Percentiles rank a stretch among this genome's conserved stretches.
Conservation (phyloP, 176 grass and related monocot genomes). For the Guadua angustifolia region DNA sequence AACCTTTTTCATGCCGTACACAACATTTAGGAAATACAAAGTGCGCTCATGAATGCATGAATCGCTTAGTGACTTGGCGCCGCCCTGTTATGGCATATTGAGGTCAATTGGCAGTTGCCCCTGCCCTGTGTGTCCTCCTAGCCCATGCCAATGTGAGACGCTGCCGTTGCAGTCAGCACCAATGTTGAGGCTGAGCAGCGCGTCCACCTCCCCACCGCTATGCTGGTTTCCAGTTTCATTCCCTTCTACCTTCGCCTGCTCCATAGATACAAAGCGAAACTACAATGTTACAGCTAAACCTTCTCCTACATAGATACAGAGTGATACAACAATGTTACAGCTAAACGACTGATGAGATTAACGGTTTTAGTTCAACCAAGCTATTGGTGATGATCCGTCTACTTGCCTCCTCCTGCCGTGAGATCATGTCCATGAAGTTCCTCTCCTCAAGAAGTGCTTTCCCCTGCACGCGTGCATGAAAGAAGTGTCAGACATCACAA, state of each 20-base stretch:
- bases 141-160: not conserved
- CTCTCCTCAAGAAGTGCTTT: not conserved
- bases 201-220: not conserved
- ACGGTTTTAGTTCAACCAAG: not conserved
- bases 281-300: not conserved
- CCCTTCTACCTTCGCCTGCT: not conserved
- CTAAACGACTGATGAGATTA: not conserved
- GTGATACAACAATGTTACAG: not conserved
- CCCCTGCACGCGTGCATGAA: not conserved
- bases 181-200: not conserved
- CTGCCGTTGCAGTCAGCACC: not conserved
- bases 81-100: not conserved
- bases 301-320: not conserved
- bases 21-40: not conserved
- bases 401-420: not conserved
- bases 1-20: too few species aligned
- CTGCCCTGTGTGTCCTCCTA: too few species aligned
- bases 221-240: not conserved
- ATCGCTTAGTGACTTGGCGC: not conserved
- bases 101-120: conserved; percentile 22
- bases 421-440: not conserved
- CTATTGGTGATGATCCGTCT: not conserved
- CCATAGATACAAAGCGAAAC: not conserved
- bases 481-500: not conserved
- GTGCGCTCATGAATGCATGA: not conserved